Evolutionary conservation across 2,329 filamentous ascomycete genomes (phyloP), one percentile per base, ranked within the genome.

Genomic region (Aspergillus sp.): DNA sequence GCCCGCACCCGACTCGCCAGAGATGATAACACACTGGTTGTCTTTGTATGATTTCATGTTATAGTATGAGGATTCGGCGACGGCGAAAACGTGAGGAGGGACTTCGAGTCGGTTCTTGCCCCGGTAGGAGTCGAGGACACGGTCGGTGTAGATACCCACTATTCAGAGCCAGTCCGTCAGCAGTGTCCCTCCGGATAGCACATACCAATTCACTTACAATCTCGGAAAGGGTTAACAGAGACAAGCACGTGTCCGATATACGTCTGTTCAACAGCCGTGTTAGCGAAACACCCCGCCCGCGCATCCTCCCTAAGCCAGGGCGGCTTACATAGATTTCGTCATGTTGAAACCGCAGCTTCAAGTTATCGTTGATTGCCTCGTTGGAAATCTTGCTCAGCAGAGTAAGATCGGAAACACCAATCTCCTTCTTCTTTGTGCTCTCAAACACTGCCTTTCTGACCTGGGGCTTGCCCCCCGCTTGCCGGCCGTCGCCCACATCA

Each of bases 41-140:
- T 98, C 95, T 74, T 92, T 92, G 84, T 99, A 99, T 51, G 93
- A 94, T 79, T 98, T 98, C 95, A 99, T 98, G 83, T 99, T 98
- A 83, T 98, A 98, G 83, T 99, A 99, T 59, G 93, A 80, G 7
- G 94, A 91, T 80, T 99, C 95, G 74, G 95, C 95, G 73, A 99
- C 95, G 64, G 93, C 94, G 77, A 97, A 99, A 69, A 99, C 95
- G 79, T 99, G 95, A 8, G 95, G 95, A 30, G 93, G 91, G 82
- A 87, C 84, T 80, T 99, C 95, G 68, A 99, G 86, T 68, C 95
- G 89, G 81, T 99, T 99, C 85, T 98, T 97, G 70, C 94, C 94
- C 80, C 89, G 90, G 83, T 99, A 99, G 74, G 91, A 94, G 53
- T 96, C 89, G 73, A 99, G 87, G 61, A 98, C 93, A 73, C 90